phyloP scores from a whole-genome alignment of 805 yeast species.

The Zygoascus bituminiphila region DNA sequence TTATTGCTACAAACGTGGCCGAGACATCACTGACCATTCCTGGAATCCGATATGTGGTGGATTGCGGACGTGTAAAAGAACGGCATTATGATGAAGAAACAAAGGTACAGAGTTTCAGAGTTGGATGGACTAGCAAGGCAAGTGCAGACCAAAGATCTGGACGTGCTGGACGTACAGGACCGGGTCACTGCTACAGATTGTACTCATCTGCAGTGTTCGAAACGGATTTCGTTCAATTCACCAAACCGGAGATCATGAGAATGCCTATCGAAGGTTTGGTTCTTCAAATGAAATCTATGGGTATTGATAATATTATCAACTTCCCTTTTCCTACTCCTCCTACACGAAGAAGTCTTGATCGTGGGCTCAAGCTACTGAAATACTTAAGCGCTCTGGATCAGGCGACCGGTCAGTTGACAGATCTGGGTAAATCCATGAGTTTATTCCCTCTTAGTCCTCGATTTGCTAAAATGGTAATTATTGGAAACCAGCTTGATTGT shows the following conservation, averaged over 20 bases:
- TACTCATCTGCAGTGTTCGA: constrained; percentile 93
- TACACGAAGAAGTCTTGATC: constrained; percentile 45
- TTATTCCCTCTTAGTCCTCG: constrained; percentile 90
- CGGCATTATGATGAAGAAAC: constrained; percentile 71
- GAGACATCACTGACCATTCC: constrained; percentile 97
- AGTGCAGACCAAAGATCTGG: constrained; percentile 94
- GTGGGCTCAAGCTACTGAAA: constrained; percentile 60
- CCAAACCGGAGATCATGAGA: constrained; percentile 81
- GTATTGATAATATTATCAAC: constrained; percentile 78
- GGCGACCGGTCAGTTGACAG: constrained; percentile 50
- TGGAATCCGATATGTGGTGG: constrained; percentile 88
- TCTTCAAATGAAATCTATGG: constrained; percentile 93
- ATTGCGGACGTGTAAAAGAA: constrained; percentile 90
- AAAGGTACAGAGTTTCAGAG: constrained; percentile 87
- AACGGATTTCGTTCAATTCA: constrained; percentile 71
- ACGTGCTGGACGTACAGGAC: constrained; percentile 98
- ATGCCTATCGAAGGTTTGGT: constrained; percentile 98
- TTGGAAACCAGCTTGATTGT: constrained; percentile 82
- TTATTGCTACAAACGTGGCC: constrained; percentile 95
- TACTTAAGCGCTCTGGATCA: constrained; percentile 69
- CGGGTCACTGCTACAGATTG: constrained; percentile 92
- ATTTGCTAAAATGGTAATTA: constrained; percentile 78
- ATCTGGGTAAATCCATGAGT: constrained; percentile 78
- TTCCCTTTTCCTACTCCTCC: constrained; percentile 98
- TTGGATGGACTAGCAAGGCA: constrained; percentile 91